Evolutionary conservation across 768 basidiomycete genomes (phyloP), one percentile per base, ranked within the genome.

Genomic region (Boletellus ananiceps): DNA sequence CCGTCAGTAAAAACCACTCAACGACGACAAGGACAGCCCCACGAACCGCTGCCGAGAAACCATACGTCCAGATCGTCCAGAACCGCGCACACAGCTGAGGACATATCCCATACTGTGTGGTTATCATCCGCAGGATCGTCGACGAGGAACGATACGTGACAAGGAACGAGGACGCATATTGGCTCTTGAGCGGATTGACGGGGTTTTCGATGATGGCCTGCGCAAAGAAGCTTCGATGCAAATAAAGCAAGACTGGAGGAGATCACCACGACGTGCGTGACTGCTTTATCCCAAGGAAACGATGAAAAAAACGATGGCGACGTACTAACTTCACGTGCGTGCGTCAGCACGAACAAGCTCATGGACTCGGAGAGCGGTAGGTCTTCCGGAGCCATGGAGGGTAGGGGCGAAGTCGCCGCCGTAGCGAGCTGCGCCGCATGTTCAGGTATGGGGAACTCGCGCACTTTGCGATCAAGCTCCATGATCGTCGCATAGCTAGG

Each of bases 201-300:
- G 85, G 84, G 33, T 81, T 74, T 49, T 86, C 83, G 21, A 83
- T 79, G 55, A 86, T 78, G 3, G 84, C 84, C 58, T 82, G 81
- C 0, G 84, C 84, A 51, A 86, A 86, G 71, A 83, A 87, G 49
- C 75, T 75, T 21, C 83, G 75, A 56, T 84, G 83, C 29, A 86
- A 76, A 60, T 81, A 81, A 60, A 84, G 70, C 15, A 84, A 69
- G 18, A 81, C 82, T 83, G 44, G 23, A 11, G 5, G 0, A 33
- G 27, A 46, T 52, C 23, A 27, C 23, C 36, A 51, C 39, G 35
- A 45, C 16, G 39, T 21, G 40, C 14, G 35, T 54, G 52, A 53
- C 11, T 14, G 18, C 35, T 42, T 42, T 7, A 40, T 25, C 35
- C 27, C 18, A 0, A 6, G 19, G 3, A 46, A 29, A 27, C 15